Evolutionary conservation across 345 rosid species (phyloP).

Genomic region (Euclidium syriacum): DNA sequence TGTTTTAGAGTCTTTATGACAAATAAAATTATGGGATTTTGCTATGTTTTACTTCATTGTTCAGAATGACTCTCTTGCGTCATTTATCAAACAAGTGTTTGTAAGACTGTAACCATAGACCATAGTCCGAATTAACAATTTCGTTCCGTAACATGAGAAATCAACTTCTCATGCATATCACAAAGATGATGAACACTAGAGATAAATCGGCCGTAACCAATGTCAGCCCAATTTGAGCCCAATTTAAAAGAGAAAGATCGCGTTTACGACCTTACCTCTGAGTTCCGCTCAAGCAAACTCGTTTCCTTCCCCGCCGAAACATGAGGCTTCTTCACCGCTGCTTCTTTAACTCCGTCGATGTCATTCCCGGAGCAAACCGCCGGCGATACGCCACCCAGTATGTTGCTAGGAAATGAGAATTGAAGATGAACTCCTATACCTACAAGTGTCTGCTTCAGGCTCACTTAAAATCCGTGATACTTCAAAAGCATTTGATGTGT

Average conservation of each 20-base stretch:
- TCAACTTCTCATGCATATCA: too few species aligned
- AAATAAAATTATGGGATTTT: too few species aligned
- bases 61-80: too few species aligned
- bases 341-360: not conserved
- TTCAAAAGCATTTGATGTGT: constrained; percentile 49
- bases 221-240: constrained; percentile 8
- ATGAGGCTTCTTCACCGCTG: constrained; percentile 28
- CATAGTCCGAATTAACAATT: too few species aligned
- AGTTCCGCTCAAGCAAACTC: not conserved
- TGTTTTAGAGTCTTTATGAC: too few species aligned
- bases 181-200: too few species aligned
- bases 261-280: not conserved
- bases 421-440: constrained; percentile 70
- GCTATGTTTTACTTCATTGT: too few species aligned
- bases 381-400: constrained; percentile 70
- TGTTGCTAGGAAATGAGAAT: constrained; percentile 72
- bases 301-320: constrained; percentile 6
- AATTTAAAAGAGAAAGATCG: not conserved
- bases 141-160: too few species aligned
- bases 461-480: constrained; percentile 59
- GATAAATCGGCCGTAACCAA: too few species aligned
- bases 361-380: not conserved
- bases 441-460: constrained; percentile 86
- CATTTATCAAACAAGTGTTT: too few species aligned
- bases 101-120: too few species aligned